These are phyloP conservation scores for Baorangia bicolor DNA, from an alignment of 768 basidiomycete genomes.

Conservation along the genomic window DNA sequence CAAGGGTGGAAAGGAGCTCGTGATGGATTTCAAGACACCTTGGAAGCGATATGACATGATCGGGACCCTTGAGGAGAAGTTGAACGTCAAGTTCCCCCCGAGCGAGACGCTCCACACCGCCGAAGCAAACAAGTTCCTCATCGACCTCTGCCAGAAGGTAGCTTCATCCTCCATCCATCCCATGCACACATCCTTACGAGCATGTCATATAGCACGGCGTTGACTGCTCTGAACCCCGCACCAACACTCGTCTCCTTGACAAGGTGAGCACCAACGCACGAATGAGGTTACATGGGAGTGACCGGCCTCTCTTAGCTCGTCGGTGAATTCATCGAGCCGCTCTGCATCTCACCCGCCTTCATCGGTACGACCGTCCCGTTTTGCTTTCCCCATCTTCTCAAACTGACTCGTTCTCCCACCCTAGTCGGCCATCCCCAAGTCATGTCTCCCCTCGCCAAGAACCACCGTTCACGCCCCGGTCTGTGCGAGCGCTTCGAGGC, in stretches of 20 bases:
- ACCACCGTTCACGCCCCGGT: conserved; percentile 95
- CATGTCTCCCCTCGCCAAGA: conserved; percentile 99
- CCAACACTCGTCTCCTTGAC: conserved; percentile 91
- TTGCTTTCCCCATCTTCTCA: background rate
- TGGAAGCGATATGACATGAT: conserved; percentile 99
- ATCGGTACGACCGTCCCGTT: conserved; percentile 58
- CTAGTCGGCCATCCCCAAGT: conserved; percentile 98
- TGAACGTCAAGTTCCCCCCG: conserved; percentile 88
- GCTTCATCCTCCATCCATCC: background rate
- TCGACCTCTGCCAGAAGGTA: conserved; percentile 83
- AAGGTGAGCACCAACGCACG: conserved; percentile 52
- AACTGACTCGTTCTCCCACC: conserved; percentile 1
- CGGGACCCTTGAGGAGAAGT: conserved; percentile 90
- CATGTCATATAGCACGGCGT: conserved; percentile 72
- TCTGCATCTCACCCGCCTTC: conserved; percentile 95
- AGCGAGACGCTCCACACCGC: conserved; percentile 86
- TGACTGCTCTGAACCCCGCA: conserved; percentile 94
- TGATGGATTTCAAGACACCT: conserved; percentile 86
- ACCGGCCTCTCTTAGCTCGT: conserved; percentile 61
- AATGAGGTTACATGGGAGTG: background rate
- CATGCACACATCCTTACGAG: background rate
- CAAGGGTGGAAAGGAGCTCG: conserved; percentile 72
- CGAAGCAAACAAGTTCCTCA: conserved; percentile 85
- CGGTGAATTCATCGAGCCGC: conserved; percentile 95
- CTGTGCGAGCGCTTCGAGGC: conserved; percentile 98